Evolutionary conservation across 495 filamentous ascomycete genomes (phyloP).

Genomic region (Thozetella sp.): DNA sequence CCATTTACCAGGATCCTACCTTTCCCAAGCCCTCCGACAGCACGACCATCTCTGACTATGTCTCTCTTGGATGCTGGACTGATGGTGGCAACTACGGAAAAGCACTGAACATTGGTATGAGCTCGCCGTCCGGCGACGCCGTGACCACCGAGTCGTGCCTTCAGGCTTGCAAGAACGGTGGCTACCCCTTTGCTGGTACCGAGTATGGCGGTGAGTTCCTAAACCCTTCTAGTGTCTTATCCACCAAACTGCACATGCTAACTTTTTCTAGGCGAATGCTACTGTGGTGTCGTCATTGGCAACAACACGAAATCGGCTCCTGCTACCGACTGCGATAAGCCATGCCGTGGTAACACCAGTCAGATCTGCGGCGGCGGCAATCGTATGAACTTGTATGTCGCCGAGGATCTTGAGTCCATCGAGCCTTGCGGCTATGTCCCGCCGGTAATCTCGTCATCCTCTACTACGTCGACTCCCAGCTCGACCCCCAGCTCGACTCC

Average conservation of each 20-base stretch:
- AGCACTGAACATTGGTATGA: slow-evolving; percentile 48
- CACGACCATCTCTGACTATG: slow-evolving; percentile 43
- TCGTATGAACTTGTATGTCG: slow-evolving; percentile 47
- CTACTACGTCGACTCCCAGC: slow-evolving; percentile 8
- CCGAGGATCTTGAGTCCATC: slow-evolving; percentile 38
- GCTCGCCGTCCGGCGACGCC: slow-evolving; percentile 27
- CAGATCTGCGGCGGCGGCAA: slow-evolving; percentile 48
- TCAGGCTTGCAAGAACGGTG: slow-evolving; percentile 40
- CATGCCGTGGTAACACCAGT: slow-evolving; percentile 47
- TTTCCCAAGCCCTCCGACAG: slow-evolving; percentile 41
- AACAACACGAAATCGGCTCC: slow-evolving; percentile 46
- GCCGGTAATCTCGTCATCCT: slow-evolving; percentile 12
- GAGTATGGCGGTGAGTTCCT: slow-evolving; percentile 49
- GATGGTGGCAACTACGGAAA: slow-evolving; percentile 47
- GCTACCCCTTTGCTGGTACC: slow-evolving; percentile 53
- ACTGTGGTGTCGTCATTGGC: slow-evolving; percentile 46
- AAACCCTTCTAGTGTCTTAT: no score
- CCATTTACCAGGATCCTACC: slow-evolving; percentile 54
- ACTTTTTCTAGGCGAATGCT: slow-evolving; percentile 31
- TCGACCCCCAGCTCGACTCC: slow-evolving; percentile 13
- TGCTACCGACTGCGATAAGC: slow-evolving; percentile 38
- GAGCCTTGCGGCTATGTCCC: slow-evolving; percentile 44
- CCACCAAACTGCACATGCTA: no score
- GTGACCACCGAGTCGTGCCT: slow-evolving; percentile 49
- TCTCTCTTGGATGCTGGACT: slow-evolving; percentile 56